Base-by-base conservation (phyloP, 148 eudicot genomes). In the Persicaria maculosa region DNA sequence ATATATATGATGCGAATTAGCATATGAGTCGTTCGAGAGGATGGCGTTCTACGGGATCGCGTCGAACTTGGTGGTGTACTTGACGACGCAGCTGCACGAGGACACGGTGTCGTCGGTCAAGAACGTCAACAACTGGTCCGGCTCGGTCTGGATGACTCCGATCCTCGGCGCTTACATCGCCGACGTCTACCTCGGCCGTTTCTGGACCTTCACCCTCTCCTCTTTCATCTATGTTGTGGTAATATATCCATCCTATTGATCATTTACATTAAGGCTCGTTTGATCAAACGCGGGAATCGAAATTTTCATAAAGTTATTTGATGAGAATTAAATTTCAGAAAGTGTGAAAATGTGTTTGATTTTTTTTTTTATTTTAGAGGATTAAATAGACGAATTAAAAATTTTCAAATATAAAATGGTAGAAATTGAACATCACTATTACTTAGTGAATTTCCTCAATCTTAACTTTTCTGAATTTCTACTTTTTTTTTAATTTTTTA, bases 71-170 rank as follows among this genome's bases (percentile, higher is more conserved):
- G 98, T 91, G 74, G 97, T 91, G 31, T 91, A 93, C 68, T 81
- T 93, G 75, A 93, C 98, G 36, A 89, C 89, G 9, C 87, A 86
- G 50, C 88, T 93, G 43, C 93, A 89, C 44, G 98, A 93, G 79
- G 98, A 89, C 83, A 93, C 93, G 0, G 87, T 93, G 69, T 77
- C 97, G 43, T 93, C 98, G 0, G 98, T 93, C 1, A 80, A 89
- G 69, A 93, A 93, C 57, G 98, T 93, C 14, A 93, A 93, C 77
- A 93, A 93, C 78, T 93, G 98, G 98, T 83, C 91, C 10, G 98
- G 96, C 47, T 74, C 85, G 1, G 98, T 93, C 2, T 93, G 98
- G 98, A 85, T 93, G 77, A 93, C 97, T 0, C 98, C 98, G 3
- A 86, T 93, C 47, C 74, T 89, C 17, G 98, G 98, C 1, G 98